Conservation (phyloP, 2,329 filamentous ascomycete species). For the Penicillium sp. region DNA sequence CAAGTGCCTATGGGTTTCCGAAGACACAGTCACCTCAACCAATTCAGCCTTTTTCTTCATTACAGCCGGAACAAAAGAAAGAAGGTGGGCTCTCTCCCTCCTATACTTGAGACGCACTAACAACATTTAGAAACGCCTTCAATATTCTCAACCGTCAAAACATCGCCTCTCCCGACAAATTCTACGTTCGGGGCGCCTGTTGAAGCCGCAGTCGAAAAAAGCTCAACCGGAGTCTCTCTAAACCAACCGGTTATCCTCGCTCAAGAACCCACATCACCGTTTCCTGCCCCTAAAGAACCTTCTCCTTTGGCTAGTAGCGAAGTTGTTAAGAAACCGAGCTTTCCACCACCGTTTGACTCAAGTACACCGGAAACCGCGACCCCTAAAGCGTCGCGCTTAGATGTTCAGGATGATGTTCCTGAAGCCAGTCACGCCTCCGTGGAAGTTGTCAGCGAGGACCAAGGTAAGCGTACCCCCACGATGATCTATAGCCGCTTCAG, state of each 20-base stretch:
- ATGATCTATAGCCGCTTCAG: neutral
- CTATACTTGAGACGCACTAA: neutral
- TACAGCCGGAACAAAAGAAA: slow-evolving; percentile 11
- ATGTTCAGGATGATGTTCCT: neutral
- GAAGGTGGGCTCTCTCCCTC: slow-evolving; percentile 19
- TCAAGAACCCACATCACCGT: neutral
- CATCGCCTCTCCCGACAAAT: neutral
- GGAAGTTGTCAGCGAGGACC: neutral
- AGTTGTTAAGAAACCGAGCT: neutral
- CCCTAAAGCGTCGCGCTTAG: neutral
- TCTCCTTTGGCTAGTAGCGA: neutral
- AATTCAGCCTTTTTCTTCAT: slow-evolving; percentile 9
- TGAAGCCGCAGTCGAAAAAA: neutral
- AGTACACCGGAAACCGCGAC: neutral
- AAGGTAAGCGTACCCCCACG: neutral
- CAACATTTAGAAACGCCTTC: slow-evolving; percentile 9
- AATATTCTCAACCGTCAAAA: slow-evolving; percentile 1
- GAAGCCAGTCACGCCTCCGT: neutral
- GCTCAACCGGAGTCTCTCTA: neutral
- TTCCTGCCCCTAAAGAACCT: neutral
- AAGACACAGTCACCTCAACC: slow-evolving; percentile 2
- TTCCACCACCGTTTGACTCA: neutral
- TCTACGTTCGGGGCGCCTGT: neutral
- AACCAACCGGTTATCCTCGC: neutral
- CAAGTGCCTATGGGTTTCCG: neutral